These are phyloP conservation scores for Poronia punctata DNA, from an alignment of 495 filamentous ascomycete species.

Conservation along the genomic window DNA sequence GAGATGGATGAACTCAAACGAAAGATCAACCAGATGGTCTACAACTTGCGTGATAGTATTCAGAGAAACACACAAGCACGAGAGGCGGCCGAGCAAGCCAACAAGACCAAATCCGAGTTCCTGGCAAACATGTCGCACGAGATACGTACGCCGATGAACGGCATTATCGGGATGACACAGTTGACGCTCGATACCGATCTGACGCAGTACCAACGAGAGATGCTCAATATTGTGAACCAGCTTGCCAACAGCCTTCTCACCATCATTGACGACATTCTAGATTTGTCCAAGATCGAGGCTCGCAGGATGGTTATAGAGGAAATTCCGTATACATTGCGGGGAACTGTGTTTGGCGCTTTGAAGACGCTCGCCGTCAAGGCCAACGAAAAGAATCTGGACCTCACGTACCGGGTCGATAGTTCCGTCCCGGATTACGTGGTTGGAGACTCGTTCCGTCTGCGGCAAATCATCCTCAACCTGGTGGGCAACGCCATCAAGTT, in stretches of 20 bases:
- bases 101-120: slow-evolving; percentile 98
- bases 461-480: slow-evolving; percentile 86
- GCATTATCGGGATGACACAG: slow-evolving; percentile 92
- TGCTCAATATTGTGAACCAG: slow-evolving; percentile 98
- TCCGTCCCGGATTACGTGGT: slow-evolving; percentile 95
- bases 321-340: slow-evolving; percentile 91
- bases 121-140: slow-evolving; percentile 99
- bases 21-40: slow-evolving; percentile 99
- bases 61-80: slow-evolving; percentile 95
- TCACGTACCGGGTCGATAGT: slow-evolving; percentile 91
- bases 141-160: slow-evolving; percentile 91
- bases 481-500: slow-evolving; percentile 91
- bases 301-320: slow-evolving; percentile 99
- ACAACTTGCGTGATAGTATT: slow-evolving; percentile 90
- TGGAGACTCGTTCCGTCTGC: slow-evolving; percentile 91
- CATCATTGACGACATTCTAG: slow-evolving; percentile 98
- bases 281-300: slow-evolving; percentile 98
- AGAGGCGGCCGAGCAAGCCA: slow-evolving; percentile 93
- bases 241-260: slow-evolving; percentile 94
- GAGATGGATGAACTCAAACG: slow-evolving; percentile 99
- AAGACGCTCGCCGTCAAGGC: slow-evolving; percentile 95
- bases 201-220: slow-evolving; percentile 91
- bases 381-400: slow-evolving; percentile 91
- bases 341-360: slow-evolving; percentile 94
- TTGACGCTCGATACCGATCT: slow-evolving; percentile 93